Evolutionary conservation across 2,329 filamentous ascomycete genomes (phyloP).

Genomic region (Acrocalymma vagum): DNA sequence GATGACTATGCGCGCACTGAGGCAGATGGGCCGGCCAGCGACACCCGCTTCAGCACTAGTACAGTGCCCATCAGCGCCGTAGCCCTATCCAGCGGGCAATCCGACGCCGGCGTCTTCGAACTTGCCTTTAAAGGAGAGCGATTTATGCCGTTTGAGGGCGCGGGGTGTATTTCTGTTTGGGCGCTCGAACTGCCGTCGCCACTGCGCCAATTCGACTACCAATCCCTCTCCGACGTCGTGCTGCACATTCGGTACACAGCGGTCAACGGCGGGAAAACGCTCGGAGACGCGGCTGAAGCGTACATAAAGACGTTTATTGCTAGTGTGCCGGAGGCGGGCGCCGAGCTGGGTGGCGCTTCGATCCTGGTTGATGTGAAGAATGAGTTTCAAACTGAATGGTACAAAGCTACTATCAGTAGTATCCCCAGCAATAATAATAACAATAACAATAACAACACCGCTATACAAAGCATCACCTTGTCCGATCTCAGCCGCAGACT

Average conservation of each 20-base stretch:
- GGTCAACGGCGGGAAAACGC: slow-evolving; percentile 30
- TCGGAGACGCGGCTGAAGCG: slow-evolving; percentile 2
- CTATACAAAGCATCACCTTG: no score
- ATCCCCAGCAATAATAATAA: no score
- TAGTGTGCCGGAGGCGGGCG: no score
- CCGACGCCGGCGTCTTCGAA: slow-evolving; percentile 49
- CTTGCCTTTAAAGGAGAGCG: slow-evolving; percentile 37
- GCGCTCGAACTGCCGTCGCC: slow-evolving; percentile 36
- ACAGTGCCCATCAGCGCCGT: no score
- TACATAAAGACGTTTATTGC: slow-evolving; percentile 1
- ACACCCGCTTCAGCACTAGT: neutral
- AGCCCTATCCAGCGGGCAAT: slow-evolving; percentile 12
- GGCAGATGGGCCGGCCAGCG: slow-evolving; percentile 28
- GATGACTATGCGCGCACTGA: neutral
- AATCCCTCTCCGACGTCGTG: slow-evolving; percentile 44
- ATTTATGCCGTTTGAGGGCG: slow-evolving; percentile 50
- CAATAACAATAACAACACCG: no score
- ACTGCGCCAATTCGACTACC: slow-evolving; percentile 43
- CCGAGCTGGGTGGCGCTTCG: no score
- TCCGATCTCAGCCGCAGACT: no score
- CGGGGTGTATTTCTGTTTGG: slow-evolving; percentile 46
- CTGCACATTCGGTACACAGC: slow-evolving; percentile 49
- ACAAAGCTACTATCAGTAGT: no score
- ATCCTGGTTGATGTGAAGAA: no score
- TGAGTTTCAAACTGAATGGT: no score